A percentile compares a stretch with the other conserved stretches of the same genome.
Evolutionary conservation across 2,329 filamentous ascomycete genomes (phyloP).

Genomic region (Fusarium sp.): DNA sequence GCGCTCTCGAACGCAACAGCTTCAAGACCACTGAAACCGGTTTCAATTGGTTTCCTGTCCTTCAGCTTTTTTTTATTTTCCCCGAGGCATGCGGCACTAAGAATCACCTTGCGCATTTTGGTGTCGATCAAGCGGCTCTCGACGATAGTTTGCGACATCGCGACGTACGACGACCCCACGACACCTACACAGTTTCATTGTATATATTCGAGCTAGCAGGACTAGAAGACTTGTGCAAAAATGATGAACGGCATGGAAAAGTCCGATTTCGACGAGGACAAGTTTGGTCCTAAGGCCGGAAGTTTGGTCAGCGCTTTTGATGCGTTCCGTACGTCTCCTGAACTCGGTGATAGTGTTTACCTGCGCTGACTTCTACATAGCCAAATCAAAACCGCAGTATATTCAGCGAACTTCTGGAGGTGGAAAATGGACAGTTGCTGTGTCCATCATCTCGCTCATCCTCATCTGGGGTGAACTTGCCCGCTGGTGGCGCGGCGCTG

Average conservation of each 20-base stretch:
- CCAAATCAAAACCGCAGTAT: constrained; percentile 96
- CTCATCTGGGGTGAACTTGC: constrained; percentile 84
- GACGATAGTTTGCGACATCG: constrained; percentile 39
- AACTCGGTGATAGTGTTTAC: background rate
- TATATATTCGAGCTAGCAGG: constrained; percentile 37
- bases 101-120: constrained; percentile 35
- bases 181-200: constrained; percentile 8
- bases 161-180: constrained; percentile 19
- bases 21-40: constrained; percentile 23
- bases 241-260: constrained; percentile 85
- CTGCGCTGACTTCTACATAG: constrained; percentile 62
- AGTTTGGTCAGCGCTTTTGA: constrained; percentile 88
- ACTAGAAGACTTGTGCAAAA: constrained; percentile 21
- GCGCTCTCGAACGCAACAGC: constrained; percentile 13
- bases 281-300: constrained; percentile 80
- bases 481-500: constrained; percentile 87
- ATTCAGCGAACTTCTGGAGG: constrained; percentile 86
- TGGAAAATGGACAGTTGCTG: constrained; percentile 92
- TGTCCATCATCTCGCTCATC: constrained; percentile 80
- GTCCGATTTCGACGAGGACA: constrained; percentile 78
- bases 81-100: constrained; percentile 46
- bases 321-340: constrained; percentile 84
- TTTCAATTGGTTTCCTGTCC: constrained; percentile 31
- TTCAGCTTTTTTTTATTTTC: constrained; percentile 9
- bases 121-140: constrained; percentile 35